phyloP scores from a whole-genome alignment of 371 early-diverging fungal genomes.

The Globomyces sp. region DNA sequence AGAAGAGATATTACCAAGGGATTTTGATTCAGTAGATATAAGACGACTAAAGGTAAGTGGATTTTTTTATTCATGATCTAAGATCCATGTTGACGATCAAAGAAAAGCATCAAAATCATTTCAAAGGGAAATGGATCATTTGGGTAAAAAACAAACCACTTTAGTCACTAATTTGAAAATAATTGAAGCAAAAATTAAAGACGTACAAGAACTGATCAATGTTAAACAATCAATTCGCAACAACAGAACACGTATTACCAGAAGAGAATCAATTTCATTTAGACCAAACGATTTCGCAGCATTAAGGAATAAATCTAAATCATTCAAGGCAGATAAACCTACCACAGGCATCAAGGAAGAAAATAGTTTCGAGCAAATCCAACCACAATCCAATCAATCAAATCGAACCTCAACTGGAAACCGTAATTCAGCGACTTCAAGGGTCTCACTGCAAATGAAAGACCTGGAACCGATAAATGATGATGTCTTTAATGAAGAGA shows the following conservation, averaged over 20 bases:
- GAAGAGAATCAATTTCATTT: no score
- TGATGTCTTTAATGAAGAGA: no score
- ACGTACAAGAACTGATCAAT: background rate
- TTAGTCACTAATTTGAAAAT: background rate
- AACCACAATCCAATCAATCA: no score
- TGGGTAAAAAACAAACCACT: background rate
- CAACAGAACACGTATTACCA: background rate
- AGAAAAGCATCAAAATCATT: background rate
- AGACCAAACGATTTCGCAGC: no score
- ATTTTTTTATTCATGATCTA: background rate
- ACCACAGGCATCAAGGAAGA: no score
- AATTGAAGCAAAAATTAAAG: background rate
- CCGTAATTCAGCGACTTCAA: no score
- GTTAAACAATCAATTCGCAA: background rate
- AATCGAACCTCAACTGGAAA: no score
- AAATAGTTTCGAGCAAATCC: no score
- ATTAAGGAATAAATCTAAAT: no score
- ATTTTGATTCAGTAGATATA: conserved; percentile 17
- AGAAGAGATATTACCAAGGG: background rate
- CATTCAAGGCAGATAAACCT: no score
- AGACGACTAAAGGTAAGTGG: conserved; percentile 17
- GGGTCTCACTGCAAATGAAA: no score
- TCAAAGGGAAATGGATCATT: background rate
- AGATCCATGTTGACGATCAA: conserved; percentile 5
- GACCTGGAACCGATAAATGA: no score